A percentile compares a stretch with the other conserved stretches of the same genome.
Evolutionary conservation across 2,329 filamentous ascomycete genomes (phyloP).

Genomic region (Colletotrichum sp.): DNA sequence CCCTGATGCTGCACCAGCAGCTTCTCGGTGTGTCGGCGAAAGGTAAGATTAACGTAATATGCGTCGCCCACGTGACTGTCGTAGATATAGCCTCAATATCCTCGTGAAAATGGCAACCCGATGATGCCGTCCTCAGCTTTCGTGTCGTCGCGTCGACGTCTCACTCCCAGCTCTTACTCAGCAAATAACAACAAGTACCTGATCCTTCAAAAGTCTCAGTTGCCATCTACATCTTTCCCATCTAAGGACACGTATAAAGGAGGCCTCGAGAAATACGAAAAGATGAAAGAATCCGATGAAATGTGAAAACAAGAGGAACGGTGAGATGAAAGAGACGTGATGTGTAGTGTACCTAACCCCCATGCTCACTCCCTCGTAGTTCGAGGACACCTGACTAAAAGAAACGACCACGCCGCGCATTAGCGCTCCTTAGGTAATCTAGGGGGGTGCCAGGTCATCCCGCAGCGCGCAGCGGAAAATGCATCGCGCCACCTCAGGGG

Average conservation of each 20-base stretch:
- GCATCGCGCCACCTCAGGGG: background rate
- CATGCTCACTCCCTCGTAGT: background rate
- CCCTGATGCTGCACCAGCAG: background rate
- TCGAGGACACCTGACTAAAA: conserved; percentile 7
- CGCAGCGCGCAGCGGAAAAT: background rate
- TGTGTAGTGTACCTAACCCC: background rate
- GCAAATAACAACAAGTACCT: background rate
- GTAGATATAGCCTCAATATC: background rate
- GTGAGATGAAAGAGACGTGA: background rate
- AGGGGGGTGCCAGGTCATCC: background rate
- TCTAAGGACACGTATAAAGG: background rate
- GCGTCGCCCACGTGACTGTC: background rate
- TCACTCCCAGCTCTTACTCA: background rate
- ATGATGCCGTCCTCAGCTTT: background rate
- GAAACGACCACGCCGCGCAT: background rate
- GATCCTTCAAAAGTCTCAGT: background rate
- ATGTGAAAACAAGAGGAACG: background rate
- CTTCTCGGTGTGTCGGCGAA: background rate
- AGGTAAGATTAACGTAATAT: background rate
- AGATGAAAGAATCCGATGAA: background rate
- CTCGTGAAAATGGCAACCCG: background rate
- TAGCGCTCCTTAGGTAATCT: conserved; percentile 14
- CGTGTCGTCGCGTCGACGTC: background rate
- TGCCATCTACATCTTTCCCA: background rate
- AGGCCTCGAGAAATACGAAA: background rate